phyloP scores from a whole-genome alignment of 2,329 filamentous ascomycete genomes.

The Fusarium sp. region DNA sequence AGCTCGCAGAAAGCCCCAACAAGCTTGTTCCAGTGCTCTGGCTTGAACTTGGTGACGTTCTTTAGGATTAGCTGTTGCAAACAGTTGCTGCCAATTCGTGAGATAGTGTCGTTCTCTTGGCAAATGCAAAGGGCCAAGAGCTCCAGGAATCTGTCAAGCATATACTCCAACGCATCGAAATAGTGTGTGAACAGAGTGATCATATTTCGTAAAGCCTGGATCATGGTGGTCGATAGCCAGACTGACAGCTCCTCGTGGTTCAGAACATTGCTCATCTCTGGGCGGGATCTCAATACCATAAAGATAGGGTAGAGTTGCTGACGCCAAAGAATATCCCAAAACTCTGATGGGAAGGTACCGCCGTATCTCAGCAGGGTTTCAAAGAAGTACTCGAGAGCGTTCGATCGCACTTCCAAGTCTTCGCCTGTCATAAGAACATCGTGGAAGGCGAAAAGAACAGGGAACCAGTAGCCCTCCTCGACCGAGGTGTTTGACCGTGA shows the following conservation, averaged over 20 bases:
- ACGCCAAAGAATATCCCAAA: conserved; percentile 98
- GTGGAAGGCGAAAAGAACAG: conserved; percentile 97
- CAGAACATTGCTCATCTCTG: conserved; percentile 93
- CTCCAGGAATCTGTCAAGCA: conserved; percentile 97
- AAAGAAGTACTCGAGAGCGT: conserved; percentile 95
- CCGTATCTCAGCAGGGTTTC: conserved; percentile 92
- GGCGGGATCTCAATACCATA: conserved; percentile 94
- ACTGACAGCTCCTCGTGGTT: conserved; percentile 98
- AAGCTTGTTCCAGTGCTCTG: conserved; percentile 92
- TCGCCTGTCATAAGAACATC: conserved; percentile 99
- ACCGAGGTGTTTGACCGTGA: conserved; percentile 84
- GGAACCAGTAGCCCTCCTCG: conserved; percentile 99
- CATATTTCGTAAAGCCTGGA: conserved; percentile 97
- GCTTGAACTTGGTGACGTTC: conserved; percentile 91
- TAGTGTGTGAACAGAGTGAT: conserved; percentile 99
- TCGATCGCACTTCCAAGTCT: conserved; percentile 92
- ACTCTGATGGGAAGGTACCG: conserved; percentile 89
- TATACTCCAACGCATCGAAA: conserved; percentile 94
- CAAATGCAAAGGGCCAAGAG: conserved; percentile 95
- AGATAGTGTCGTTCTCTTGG: conserved; percentile 98
- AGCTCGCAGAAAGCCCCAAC: conserved; percentile 96
- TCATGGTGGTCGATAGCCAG: conserved; percentile 99
- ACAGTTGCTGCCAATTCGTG: conserved; percentile 97
- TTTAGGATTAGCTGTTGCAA: conserved; percentile 95
- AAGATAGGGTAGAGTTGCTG: conserved; percentile 98